A percentile compares a stretch with the other conserved stretches of the same genome.
phyloP scores from a whole-genome alignment of 2,329 filamentous ascomycete species.

The Ceratocystis alfenasii region DNA sequence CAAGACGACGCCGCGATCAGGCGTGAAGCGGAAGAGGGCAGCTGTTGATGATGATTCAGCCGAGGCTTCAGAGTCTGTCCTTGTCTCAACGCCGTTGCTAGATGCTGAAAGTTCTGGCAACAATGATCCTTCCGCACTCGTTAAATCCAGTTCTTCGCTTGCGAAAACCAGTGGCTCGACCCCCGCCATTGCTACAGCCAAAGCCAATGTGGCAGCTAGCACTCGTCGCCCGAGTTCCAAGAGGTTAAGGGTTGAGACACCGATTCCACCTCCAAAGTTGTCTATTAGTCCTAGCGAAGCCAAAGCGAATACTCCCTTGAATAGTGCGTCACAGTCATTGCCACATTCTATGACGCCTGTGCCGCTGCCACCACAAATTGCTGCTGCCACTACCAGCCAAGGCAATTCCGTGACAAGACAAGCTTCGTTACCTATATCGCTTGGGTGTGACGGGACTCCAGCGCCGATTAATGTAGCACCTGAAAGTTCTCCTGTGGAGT shows the following conservation, averaged over 20 bases:
- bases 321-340: not conserved
- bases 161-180: not conserved
- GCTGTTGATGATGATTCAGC: slow-evolving; percentile 16
- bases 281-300: slow-evolving; percentile 23
- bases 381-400: not conserved
- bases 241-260: slow-evolving; percentile 46
- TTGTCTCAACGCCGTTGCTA: no score
- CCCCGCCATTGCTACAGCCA: slow-evolving; percentile 29
- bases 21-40: slow-evolving; percentile 16
- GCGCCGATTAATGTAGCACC: not conserved
- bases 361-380: slow-evolving; percentile 25
- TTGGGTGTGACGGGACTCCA: not conserved
- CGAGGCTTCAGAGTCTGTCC: slow-evolving; percentile 9
- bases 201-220: slow-evolving; percentile 23
- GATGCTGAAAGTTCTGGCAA: no score
- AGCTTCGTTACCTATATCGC: slow-evolving; percentile 5
- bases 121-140: no score
- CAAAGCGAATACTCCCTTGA: slow-evolving; percentile 25
- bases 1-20: not conserved
- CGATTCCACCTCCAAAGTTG: slow-evolving; percentile 38
- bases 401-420: not conserved
- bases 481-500: not conserved
- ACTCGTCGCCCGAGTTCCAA: slow-evolving; percentile 28
- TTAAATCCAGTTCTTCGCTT: no score
- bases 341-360: slow-evolving; percentile 33